Percentiles rank a stretch among this genome's conserved stretches.
phyloP scores from a whole-genome alignment of 768 basidiomycete genomes.

The Epithele typhae region DNA sequence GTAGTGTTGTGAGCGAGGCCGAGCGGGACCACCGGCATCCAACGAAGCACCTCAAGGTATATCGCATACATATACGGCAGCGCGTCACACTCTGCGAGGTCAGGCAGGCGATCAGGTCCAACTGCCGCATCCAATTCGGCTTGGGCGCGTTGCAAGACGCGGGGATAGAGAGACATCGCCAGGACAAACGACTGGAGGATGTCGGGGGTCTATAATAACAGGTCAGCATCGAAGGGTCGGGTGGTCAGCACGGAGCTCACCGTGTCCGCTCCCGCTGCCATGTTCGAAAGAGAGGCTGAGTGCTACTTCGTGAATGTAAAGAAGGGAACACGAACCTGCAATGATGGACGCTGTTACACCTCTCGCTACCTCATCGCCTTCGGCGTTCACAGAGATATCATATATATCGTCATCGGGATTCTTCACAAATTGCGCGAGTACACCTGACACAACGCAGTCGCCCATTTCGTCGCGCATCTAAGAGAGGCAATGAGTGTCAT shows the following conservation, averaged over 20 bases:
- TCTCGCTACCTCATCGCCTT: no score
- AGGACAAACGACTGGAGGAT: neutral
- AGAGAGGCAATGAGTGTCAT: neutral
- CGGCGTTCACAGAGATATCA: no score
- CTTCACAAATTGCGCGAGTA: no score
- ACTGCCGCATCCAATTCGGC: neutral
- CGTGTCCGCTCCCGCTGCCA: neutral
- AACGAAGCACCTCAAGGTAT: constrained; percentile 13
- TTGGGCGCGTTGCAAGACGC: neutral
- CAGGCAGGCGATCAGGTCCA: neutral
- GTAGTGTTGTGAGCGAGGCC: constrained; percentile 27
- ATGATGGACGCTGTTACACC: no score
- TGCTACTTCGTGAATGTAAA: no score
- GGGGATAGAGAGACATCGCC: neutral
- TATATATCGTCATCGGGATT: neutral
- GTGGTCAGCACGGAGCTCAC: constrained; percentile 31
- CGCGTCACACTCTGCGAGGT: neutral
- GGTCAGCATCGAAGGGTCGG: no score
- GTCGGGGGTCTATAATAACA: neutral
- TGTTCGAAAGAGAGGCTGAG: no score
- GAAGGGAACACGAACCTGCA: no score
- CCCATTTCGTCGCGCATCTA: no score
- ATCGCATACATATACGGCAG: constrained; percentile 14
- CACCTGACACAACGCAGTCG: neutral
- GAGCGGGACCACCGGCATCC: constrained; percentile 9